Percentiles rank a stretch among this genome's conserved stretches.
Evolutionary conservation across 2,329 filamentous ascomycete genomes (phyloP).

Genomic region (Pseudogymnoascus verrucosus): DNA sequence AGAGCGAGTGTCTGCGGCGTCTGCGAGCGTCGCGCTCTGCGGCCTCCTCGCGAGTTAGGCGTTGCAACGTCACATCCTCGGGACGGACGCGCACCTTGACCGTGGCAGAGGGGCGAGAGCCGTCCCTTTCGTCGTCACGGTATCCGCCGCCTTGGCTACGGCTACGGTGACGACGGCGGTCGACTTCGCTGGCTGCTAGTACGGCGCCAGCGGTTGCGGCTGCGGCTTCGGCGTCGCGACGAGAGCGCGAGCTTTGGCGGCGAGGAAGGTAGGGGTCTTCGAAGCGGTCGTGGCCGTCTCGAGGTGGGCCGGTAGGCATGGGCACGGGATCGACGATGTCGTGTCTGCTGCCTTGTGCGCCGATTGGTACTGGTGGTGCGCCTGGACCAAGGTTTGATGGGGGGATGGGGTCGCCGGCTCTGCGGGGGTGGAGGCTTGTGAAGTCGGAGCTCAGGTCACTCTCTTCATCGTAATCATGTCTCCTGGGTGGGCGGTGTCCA

Average conservation of each 20-base stretch:
- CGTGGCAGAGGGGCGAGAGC: slow-evolving; percentile 33
- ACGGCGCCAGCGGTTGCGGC: slow-evolving; percentile 40
- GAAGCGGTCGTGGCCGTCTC: slow-evolving; percentile 37
- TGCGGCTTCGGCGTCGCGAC: slow-evolving; percentile 36
- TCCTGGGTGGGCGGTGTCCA: slow-evolving; percentile 46
- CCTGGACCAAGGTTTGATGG: slow-evolving; percentile 7
- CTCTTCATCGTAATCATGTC: slow-evolving; percentile 19
- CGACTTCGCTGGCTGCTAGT: slow-evolving; percentile 42
- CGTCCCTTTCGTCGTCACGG: slow-evolving; percentile 28
- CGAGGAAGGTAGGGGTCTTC: slow-evolving; percentile 27
- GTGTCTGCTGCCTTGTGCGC: slow-evolving; percentile 30
- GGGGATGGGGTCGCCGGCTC: slow-evolving; percentile 22
- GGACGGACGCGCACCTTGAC: slow-evolving; percentile 54
- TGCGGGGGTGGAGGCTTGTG: slow-evolving; percentile 27
- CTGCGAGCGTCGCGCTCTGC: slow-evolving; percentile 31
- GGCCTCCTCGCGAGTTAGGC: slow-evolving; percentile 53
- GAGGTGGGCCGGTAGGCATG: slow-evolving; percentile 49
- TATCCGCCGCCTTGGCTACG: slow-evolving; percentile 16
- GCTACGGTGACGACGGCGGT: slow-evolving; percentile 18
- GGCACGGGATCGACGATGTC: slow-evolving; percentile 30
- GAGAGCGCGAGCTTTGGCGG: not conserved
- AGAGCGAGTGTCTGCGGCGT: slow-evolving; percentile 33
- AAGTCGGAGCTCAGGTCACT: slow-evolving; percentile 24
- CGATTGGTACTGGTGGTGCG: slow-evolving; percentile 19
- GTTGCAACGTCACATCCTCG: slow-evolving; percentile 54